Evolutionary conservation across 495 filamentous ascomycete genomes (phyloP).

Genomic region (Xylona heveae): DNA sequence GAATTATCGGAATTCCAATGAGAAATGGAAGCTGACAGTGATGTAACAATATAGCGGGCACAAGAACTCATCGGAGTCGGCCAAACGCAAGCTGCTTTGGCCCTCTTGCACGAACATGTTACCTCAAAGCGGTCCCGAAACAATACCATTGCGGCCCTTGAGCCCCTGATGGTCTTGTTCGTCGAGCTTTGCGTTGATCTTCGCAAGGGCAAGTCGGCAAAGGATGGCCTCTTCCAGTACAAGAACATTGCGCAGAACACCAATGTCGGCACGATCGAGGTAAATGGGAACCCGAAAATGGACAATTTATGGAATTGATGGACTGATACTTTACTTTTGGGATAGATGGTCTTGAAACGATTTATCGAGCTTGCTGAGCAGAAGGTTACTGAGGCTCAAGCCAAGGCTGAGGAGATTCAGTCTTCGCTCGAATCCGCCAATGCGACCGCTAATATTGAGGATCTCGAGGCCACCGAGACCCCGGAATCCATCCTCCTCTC

Average conservation of each 20-base stretch:
- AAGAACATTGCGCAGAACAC: constrained; percentile 99
- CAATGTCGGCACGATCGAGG: constrained; percentile 94
- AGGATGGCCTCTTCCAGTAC: constrained; percentile 97
- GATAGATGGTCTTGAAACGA: constrained; percentile 69
- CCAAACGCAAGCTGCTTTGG: constrained; percentile 78
- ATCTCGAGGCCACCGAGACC: constrained; percentile 91
- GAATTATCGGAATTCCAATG: too few relatives aligned
- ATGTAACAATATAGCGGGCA: constrained; percentile 38
- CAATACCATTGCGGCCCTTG: constrained; percentile 86
- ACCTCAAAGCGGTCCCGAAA: constrained; percentile 93
- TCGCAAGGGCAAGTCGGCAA: constrained; percentile 91
- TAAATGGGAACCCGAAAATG: constrained; percentile 13
- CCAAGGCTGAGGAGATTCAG: constrained; percentile 87
- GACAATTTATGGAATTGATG: constrained; percentile 1
- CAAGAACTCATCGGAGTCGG: constrained; percentile 96
- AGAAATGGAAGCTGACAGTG: constrained; percentile 3
- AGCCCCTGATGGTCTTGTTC: constrained; percentile 95
- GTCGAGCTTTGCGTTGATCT: constrained; percentile 93
- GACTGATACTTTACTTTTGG: constrained; percentile 11
- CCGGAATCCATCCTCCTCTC: constrained; percentile 95
- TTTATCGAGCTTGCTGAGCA: constrained; percentile 94
- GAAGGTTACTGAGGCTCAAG: constrained; percentile 90
- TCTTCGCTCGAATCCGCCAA: constrained; percentile 53
- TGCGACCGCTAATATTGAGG: constrained; percentile 63
- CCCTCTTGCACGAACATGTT: constrained; percentile 95